Base-by-base conservation (phyloP, 1,284 basidiomycete species). In the Moesziomyces sp. region DNA sequence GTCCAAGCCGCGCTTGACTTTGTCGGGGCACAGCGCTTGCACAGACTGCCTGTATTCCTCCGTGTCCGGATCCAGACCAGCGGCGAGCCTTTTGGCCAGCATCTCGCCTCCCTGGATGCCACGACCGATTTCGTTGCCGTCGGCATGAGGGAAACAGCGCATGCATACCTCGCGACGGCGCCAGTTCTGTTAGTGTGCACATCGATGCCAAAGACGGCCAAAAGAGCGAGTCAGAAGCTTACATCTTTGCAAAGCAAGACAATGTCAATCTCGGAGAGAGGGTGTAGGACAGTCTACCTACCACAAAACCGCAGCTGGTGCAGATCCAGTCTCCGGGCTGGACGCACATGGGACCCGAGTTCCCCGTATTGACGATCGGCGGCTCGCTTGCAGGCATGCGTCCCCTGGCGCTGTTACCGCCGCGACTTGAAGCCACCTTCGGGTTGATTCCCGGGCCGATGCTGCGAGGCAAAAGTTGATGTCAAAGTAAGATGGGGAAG, bases 271-370 rank as follows among this genome's bases (percentile, higher is more conserved):
- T 11, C 13, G 30, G 13, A 2, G 13, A 33, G 30, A 4, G 11
- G 19, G 21, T 23, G 42, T 7, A 28, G 5, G 23, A 9, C 16
- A 52, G 19, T 10, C 13, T 47, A 70, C 74, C 59, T 44, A 79
- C 77, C 38, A 81, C 79, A 53, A 83, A 84, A 13, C 62, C 70
- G 62, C 93, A 93, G 81, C 90, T 91, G 61, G 88, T 86, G 85
- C 93, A 94, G 61, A 92, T 87, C 92, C 93, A 94, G 85, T 94
- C 92, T n/a, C 93, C 93, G 3, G 92, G 91, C 87, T 94, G 92
- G 85, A 91, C 87, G 76, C 88, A 88, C 57, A 93, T 93, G 5
- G 93, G 93, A 26, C 92, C 92, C 59, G 90, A 88, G 84, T 93
- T 94, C 10, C 92, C 92, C 0, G 92, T 94, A 82, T 94, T 94